Base-by-base conservation (phyloP, 306 rosid genomes). In the Pyrus bretschneideri region DNA sequence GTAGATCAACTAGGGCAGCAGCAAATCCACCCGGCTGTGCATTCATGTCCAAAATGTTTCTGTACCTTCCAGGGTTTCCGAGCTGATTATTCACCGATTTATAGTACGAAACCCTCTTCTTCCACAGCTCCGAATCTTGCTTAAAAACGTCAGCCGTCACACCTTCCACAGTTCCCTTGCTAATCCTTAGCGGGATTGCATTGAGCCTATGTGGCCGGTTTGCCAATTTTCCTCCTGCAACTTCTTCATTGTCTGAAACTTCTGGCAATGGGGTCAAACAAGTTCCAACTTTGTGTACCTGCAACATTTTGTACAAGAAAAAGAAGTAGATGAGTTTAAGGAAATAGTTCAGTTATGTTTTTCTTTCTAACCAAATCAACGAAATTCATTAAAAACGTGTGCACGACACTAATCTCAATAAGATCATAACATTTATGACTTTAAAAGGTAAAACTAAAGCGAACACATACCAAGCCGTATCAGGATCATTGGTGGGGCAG, bases 31-130 rank as follows among this genome's bases (percentile, higher is more conserved):
- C 98, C 82, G 90, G 80, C 79, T 74, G 51, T 49, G 96, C 90
- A 73, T 93, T 93, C 98, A 93, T 93, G 80, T 91, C 98, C 46
- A 91, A 67, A 78, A 93, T 49, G 71, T 93, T 93, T 14, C 97
- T 83, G 74, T 91, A 93, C 66, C 97, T 84, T 25, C 93, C 93
- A 6, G 90, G 52, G 74, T 84, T 78, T 42, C 85, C 87, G 12
- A 93, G 71, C 59, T 85, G 91, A 67, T 64, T 76, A 60, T 89
- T 85, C 76, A 89, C 83, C 10, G 73, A 35, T 80, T 83, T 87
- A 35, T 91, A 93, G 76, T 90, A 78, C 13, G 91, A 77, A 22
- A 88, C 64, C 76, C 97, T 87, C 76, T 85, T 88, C 76, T 83
- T 81, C 96, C 98, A 93, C 23, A 88, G 59, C n/a, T 69, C 67